These are phyloP conservation scores for Phytophthora sansomeana DNA, from an alignment of 352 stramenopile genomes.

Conservation along the genomic window DNA sequence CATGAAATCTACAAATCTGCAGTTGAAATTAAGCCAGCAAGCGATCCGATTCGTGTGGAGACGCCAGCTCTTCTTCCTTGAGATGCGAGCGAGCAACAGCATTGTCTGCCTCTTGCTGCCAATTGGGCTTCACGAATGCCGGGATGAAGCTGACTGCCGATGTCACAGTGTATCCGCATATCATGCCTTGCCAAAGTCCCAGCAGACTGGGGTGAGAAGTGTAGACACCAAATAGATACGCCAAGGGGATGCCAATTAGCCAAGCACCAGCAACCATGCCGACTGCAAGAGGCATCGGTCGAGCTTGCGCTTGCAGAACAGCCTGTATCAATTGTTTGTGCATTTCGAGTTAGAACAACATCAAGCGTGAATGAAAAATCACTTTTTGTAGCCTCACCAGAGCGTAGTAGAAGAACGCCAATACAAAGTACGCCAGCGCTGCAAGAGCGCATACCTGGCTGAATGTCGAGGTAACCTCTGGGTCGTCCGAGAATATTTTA, in stretches of 20 bases:
- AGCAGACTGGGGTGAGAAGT: constrained; percentile 45
- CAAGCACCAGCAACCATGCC: constrained; percentile 72
- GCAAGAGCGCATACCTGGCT: constrained; percentile 62
- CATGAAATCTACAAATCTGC: not conserved
- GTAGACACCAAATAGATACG: constrained; percentile 71
- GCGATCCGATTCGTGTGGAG: constrained; percentile 31
- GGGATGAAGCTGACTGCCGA: constrained; percentile 63
- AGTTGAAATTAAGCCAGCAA: constrained; percentile 26
- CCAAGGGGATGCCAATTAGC: constrained; percentile 72
- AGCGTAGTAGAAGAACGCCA: constrained; percentile 85
- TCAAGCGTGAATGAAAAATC: not conserved
- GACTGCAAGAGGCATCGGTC: constrained; percentile 57
- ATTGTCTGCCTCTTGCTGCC: constrained; percentile 56
- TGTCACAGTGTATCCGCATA: constrained; percentile 75
- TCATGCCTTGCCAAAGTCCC: constrained; percentile 74
- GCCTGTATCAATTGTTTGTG: constrained; percentile 35
- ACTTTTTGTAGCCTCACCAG: constrained; percentile 47
- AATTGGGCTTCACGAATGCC: constrained; percentile 68
- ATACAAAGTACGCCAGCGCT: constrained; percentile 67
- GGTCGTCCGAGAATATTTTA: constrained; percentile 75
- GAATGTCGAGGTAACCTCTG: constrained; percentile 61
- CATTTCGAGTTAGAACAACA: too few relatives aligned
- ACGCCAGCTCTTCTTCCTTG: constrained; percentile 34
- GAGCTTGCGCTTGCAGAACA: constrained; percentile 73
- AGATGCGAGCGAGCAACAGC: constrained; percentile 59